Evolutionary conservation across 2,329 filamentous ascomycete genomes (phyloP), one percentile per base, ranked within the genome.

Genomic region (Pezicula carpinea): DNA sequence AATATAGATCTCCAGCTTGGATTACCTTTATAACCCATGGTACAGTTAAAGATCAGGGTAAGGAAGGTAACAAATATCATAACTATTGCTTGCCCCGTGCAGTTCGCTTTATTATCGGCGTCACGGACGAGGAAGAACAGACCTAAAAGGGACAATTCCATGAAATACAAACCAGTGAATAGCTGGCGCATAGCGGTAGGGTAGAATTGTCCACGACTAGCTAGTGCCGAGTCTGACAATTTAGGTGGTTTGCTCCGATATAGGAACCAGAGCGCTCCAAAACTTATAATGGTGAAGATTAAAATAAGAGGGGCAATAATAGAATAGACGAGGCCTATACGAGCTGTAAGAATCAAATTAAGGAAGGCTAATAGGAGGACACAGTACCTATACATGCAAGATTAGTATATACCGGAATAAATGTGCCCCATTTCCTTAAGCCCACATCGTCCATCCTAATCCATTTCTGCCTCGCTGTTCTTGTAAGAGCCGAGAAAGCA

Each of bases 191-290:
- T 39, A 21, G 46, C 46, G 17, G 29, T 35, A n/a, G 14, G 46
- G 41, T 36, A 44, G 32, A 44, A 44, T 1, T 96, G 76, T 39
- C 91, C 91, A 39, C 91, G 91, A 23, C 91, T 91, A 0, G 90
- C 14, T 14, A 41, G 26, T 23, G 48, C 46, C 29, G 42, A 45
- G 18, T 49, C 47, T 32, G 43, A 50, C 36, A 53, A 44, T 41
- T 39, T 49, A 8, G 26, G 50, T 44, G 43, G 44, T 36, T 49
- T 38, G 22, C 13, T 41, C 46, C 44, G 50, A 47, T 50, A 52
- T 43, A 53, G 33, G 13, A 53, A 21, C 52, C 46, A 56, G 21
- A 56, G 46, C 18, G 44, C 48, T n/a, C 46, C 31, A 44, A 56
- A 56, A 29, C 32, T 44, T 14, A 56, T 47, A 6, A 41, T 41